Percentiles rank a stretch among this genome's conserved stretches.
These are phyloP conservation scores for Cicer bijugum DNA, from an alignment of 306 rosid species.

Conservation along the genomic window DNA sequence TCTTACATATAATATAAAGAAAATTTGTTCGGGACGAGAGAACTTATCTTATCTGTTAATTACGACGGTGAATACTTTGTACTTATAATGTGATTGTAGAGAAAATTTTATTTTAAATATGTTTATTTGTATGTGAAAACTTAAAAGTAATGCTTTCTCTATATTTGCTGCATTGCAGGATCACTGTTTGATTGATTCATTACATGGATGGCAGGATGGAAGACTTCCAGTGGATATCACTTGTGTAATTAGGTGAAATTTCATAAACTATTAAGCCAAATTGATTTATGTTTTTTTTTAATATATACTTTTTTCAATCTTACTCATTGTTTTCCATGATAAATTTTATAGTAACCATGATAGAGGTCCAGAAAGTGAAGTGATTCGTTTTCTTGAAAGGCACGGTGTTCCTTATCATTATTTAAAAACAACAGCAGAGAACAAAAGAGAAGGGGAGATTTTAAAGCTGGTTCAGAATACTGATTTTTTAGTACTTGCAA, in stretches of 20 bases:
- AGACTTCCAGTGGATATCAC: constrained; percentile 83
- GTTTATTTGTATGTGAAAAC: background rate
- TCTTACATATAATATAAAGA: no score
- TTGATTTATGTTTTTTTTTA: background rate
- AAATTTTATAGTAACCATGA: constrained; percentile 69
- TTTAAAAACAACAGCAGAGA: constrained; percentile 57
- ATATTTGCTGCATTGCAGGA: constrained; percentile 61
- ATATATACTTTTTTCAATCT: background rate
- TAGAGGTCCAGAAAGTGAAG: constrained; percentile 85
- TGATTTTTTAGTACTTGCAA: constrained; percentile 89
- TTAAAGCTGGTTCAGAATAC: constrained; percentile 86
- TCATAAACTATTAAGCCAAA: constrained; percentile 14
- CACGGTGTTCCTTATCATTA: constrained; percentile 77
- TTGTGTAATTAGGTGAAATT: constrained; percentile 81
- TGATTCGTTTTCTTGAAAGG: constrained; percentile 83
- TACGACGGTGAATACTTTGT: no score
- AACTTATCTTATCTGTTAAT: no score
- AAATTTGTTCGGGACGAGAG: no score
- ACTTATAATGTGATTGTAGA: no score
- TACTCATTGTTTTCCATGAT: constrained; percentile 27
- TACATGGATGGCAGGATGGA: constrained; percentile 94
- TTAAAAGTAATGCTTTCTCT: constrained; percentile 5
- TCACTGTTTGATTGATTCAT: constrained; percentile 84
- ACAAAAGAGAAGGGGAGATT: constrained; percentile 80
- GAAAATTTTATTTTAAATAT: no score